These are phyloP conservation scores for Rubus idaeus DNA, from an alignment of 306 rosid genomes.

Conservation along the genomic window DNA sequence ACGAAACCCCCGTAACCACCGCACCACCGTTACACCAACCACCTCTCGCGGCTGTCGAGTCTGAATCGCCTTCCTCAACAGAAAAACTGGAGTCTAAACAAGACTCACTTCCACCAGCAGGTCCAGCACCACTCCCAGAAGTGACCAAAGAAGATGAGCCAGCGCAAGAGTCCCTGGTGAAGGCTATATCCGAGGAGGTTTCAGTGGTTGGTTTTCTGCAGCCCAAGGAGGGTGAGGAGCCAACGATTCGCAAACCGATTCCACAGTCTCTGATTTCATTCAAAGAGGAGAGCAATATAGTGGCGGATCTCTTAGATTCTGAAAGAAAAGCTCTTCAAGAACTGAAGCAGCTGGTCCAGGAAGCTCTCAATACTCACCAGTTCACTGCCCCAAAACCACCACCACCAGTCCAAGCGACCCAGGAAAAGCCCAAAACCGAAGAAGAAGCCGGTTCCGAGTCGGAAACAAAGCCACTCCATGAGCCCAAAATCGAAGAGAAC, in stretches of 20 bases:
- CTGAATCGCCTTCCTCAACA: background rate
- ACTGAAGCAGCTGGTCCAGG: constrained; percentile 44
- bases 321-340: constrained; percentile 53
- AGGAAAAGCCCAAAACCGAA: constrained; percentile 16
- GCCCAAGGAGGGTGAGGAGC: constrained; percentile 16
- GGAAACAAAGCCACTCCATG: background rate
- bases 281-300: constrained; percentile 80
- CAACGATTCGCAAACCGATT: constrained; percentile 18
- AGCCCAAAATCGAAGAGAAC: constrained; percentile 30
- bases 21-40: background rate
- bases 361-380: constrained; percentile 28
- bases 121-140: background rate
- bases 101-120: background rate
- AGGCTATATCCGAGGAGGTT: constrained; percentile 29
- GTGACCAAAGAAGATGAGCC: constrained; percentile 12
- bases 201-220: constrained; percentile 25
- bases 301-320: constrained; percentile 62
- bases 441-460: constrained; percentile 21
- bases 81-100: background rate
- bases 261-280: constrained; percentile 55
- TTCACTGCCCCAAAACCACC: constrained; percentile 17
- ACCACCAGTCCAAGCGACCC: background rate
- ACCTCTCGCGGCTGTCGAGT: background rate
- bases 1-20: constrained; percentile 32
- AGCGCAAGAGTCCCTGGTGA: constrained; percentile 3